These are phyloP conservation scores for Seiridium cupressi DNA, from an alignment of 2,329 filamentous ascomycete genomes.

Conservation along the genomic window DNA sequence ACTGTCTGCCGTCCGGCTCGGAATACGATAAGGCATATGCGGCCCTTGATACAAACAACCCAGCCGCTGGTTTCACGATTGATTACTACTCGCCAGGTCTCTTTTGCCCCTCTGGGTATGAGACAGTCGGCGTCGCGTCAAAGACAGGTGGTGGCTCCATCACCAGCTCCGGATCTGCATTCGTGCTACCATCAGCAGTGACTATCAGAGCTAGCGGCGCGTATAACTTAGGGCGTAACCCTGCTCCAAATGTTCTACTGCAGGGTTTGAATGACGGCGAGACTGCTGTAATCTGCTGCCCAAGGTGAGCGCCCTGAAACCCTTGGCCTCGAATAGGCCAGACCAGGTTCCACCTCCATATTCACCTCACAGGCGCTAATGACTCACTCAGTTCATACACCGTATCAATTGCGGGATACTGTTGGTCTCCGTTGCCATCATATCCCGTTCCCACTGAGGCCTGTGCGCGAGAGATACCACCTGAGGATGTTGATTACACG, in stretches of 20 bases:
- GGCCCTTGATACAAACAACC: background rate
- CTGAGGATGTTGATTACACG: background rate
- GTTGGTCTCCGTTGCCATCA: background rate
- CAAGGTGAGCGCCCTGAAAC: background rate
- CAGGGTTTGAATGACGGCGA: background rate
- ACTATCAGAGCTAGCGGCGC: background rate
- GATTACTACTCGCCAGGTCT: background rate
- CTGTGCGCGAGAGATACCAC: background rate
- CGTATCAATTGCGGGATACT: background rate
- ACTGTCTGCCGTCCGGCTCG: background rate
- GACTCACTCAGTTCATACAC: background rate
- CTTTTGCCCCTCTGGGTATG: background rate
- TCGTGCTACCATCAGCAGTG: background rate
- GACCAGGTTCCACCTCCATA: too few species aligned
- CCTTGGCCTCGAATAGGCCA: too few species aligned
- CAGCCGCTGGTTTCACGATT: background rate
- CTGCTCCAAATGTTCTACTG: background rate
- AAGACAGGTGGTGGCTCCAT: background rate
- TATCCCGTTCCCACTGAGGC: background rate
- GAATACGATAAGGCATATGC: background rate
- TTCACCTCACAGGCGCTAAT: background rate
- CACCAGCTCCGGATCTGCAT: background rate
- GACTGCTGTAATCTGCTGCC: background rate
- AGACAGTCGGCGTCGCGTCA: background rate
- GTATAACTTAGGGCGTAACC: background rate